These are phyloP conservation scores for Trypanosoma mega DNA, from an alignment of 208 protist genomes.

Conservation along the genomic window DNA sequence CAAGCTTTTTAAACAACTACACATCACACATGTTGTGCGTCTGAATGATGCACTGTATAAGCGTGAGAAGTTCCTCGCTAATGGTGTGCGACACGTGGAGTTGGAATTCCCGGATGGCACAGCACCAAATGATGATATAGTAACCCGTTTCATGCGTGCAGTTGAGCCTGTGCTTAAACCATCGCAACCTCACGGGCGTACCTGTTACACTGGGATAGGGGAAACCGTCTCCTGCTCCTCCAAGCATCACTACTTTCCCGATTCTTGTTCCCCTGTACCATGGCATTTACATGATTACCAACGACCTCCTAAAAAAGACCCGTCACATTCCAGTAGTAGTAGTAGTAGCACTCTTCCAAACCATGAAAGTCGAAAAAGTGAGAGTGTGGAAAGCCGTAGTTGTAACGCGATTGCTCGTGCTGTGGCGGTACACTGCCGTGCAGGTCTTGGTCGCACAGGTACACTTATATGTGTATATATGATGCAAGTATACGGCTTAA, in stretches of 20 bases:
- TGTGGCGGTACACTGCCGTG: slow-evolving; percentile 95
- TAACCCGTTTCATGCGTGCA: slow-evolving; percentile 88
- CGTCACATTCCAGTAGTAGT: slow-evolving; percentile 1
- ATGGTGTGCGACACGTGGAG: slow-evolving; percentile 93
- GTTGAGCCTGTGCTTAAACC: slow-evolving; percentile 51
- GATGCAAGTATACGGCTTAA: slow-evolving; percentile 94
- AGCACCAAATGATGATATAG: slow-evolving; percentile 77
- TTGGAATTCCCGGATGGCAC: slow-evolving; percentile 94
- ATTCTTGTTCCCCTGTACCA: too few species aligned
- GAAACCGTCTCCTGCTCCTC: too few species aligned
- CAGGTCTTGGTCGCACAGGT: slow-evolving; percentile 96
- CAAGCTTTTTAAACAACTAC: slow-evolving; percentile 60
- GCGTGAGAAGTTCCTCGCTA: slow-evolving; percentile 60
- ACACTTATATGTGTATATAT: slow-evolving; percentile 91
- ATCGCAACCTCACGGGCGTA: not conserved
- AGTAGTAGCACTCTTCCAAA: not conserved
- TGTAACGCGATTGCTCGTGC: slow-evolving; percentile 29
- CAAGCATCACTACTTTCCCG: too few species aligned
- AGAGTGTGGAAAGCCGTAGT: too few species aligned
- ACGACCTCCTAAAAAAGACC: too few species aligned
- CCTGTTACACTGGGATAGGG: too few species aligned
- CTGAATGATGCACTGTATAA: slow-evolving; percentile 95
- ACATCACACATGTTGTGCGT: slow-evolving; percentile 91
- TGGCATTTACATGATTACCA: too few species aligned
- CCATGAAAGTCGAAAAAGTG: not conserved